Evolutionary conservation across 768 basidiomycete species (phyloP).

Genomic region (Tricholoma terreum): DNA sequence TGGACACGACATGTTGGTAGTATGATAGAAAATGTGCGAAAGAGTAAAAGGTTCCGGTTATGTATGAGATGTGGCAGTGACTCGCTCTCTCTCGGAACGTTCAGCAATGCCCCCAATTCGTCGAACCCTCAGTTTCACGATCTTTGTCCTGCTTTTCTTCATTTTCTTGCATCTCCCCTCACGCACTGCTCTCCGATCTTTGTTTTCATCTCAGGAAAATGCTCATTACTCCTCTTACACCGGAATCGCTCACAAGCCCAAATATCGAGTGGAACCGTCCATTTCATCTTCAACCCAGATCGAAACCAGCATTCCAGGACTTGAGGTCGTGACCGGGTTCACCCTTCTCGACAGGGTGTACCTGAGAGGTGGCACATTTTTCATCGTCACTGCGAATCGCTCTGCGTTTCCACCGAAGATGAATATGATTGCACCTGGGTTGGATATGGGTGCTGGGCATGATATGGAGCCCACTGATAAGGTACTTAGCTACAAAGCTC

Average conservation of each 20-base stretch:
- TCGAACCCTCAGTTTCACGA: conserved; percentile 5
- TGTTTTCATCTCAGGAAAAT: background rate
- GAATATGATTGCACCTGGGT: conserved; percentile 38
- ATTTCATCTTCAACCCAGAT: conserved; percentile 5
- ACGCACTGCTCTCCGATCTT: background rate
- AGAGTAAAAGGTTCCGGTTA: background rate
- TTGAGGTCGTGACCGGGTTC: conserved; percentile 59
- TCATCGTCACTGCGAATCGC: conserved; percentile 49
- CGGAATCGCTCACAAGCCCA: background rate
- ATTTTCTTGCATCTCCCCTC: background rate
- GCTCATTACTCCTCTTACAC: background rate
- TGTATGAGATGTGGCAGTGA: no score
- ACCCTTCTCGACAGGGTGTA: conserved; percentile 73
- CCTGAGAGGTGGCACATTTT: conserved; percentile 72
- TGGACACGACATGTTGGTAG: background rate
- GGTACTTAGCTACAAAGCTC: conserved; percentile 5
- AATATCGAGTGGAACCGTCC: background rate
- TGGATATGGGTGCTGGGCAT: conserved; percentile 19
- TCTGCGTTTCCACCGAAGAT: conserved; percentile 42
- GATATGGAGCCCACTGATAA: conserved; percentile 30
- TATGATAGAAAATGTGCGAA: background rate
- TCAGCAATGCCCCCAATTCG: conserved; percentile 8
- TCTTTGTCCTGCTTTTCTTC: conserved; percentile 4
- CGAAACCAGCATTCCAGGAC: conserved; percentile 27
- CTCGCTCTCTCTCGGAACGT: no score